Conservation (phyloP, 768 basidiomycete genomes). For the Tricholoma furcatifolium region DNA sequence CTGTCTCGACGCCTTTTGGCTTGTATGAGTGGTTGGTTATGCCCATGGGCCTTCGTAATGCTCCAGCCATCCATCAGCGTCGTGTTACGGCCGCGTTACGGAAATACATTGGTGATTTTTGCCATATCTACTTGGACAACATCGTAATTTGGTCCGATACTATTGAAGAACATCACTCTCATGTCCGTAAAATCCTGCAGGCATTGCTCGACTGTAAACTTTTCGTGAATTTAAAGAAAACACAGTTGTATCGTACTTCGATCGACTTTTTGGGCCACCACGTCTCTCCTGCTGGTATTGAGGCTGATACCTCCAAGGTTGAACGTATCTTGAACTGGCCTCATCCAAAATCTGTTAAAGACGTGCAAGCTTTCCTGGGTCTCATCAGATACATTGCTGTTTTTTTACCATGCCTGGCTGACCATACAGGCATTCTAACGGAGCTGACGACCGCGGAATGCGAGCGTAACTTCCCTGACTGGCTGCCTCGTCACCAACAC, state of each 20-base stretch:
- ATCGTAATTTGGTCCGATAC: no score
- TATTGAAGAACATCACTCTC: no score
- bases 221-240: no score
- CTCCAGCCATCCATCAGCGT: no score
- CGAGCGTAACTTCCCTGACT: constrained; percentile 10
- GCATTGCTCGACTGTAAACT: no score
- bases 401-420: constrained; percentile 23
- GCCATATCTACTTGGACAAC: no score
- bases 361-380: constrained; percentile 9
- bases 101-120: no score
- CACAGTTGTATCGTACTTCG: constrained; percentile 17
- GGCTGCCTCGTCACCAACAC: constrained; percentile 22
- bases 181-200: no score
- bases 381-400: constrained; percentile 22
- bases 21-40: no score
- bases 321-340: constrained; percentile 27
- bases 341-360: constrained; percentile 9
- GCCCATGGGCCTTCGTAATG: no score
- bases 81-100: no score
- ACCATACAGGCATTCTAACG: background rate
- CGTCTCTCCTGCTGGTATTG: background rate
- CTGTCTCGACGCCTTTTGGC: no score
- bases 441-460: background rate
- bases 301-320: background rate
- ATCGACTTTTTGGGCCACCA: constrained; percentile 3